Evolutionary conservation across 495 filamentous ascomycete species (phyloP).

Genomic region (Penicillium cosmopolitanum): DNA sequence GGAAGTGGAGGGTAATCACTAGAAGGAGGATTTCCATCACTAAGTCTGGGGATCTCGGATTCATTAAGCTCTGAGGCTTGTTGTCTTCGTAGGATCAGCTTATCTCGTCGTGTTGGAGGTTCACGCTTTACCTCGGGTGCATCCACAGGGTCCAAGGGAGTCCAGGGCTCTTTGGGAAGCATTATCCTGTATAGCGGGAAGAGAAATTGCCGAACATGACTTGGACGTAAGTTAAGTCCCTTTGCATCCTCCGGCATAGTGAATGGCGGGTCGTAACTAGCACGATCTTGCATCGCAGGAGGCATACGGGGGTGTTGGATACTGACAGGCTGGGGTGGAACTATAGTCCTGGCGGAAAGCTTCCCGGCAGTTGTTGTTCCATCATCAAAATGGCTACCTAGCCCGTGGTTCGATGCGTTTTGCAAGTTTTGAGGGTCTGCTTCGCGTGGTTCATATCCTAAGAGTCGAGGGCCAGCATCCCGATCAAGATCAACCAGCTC

Average conservation of each 20-base stretch:
- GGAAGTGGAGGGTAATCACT: background rate
- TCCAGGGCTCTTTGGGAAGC: background rate
- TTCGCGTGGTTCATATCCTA: constrained; percentile 21
- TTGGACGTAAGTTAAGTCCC: background rate
- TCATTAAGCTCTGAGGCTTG: background rate
- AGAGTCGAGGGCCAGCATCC: constrained; percentile 42
- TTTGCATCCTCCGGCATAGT: background rate
- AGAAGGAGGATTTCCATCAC: background rate
- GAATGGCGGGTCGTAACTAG: background rate
- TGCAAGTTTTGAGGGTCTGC: no score
- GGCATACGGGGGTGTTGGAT: background rate
- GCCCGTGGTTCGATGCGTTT: no score
- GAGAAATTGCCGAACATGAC: background rate
- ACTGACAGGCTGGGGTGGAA: background rate
- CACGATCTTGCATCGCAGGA: background rate
- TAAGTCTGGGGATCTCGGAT: background rate
- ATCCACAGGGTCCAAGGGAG: background rate
- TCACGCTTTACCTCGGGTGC: background rate
- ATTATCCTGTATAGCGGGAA: background rate
- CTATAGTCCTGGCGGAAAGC: background rate
- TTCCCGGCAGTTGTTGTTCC: no score
- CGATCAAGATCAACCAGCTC: constrained; percentile 28
- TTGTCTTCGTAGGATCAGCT: no score
- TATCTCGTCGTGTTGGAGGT: background rate
- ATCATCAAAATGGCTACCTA: no score